phyloP scores from a whole-genome alignment of 768 basidiomycete species.

The Suillus plorans region DNA sequence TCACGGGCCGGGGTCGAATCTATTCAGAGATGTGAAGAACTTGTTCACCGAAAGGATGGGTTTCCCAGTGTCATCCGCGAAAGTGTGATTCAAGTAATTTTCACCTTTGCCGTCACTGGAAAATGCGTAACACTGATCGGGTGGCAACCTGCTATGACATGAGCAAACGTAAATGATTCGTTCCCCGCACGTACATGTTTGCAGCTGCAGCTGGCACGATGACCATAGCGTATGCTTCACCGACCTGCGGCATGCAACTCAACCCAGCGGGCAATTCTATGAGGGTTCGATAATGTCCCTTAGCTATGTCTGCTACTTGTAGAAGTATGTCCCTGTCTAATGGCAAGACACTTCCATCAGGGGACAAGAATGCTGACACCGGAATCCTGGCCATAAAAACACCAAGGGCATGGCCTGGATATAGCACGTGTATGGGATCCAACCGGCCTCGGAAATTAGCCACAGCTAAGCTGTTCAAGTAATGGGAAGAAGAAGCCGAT shows the following conservation, averaged over 20 bases:
- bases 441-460: background rate
- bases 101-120: background rate
- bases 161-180: background rate
- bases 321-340: background rate
- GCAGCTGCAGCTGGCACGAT: background rate
- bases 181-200: background rate
- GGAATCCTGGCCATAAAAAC: background rate
- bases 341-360: background rate
- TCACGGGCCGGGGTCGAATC: background rate
- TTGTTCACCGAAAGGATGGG: background rate
- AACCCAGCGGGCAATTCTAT: background rate
- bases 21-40: background rate
- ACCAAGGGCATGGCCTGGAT: background rate
- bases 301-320: background rate
- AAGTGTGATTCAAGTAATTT: background rate
- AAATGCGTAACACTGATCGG: background rate
- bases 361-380: background rate
- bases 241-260: background rate
- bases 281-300: background rate
- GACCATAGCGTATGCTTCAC: background rate
- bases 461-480: background rate
- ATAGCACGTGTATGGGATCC: background rate
- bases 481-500: background rate
- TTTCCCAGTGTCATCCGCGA: background rate
- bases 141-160: background rate